Evolutionary conservation across 2,329 filamentous ascomycete genomes (phyloP).

Genomic region (Botryotinia calthae): DNA sequence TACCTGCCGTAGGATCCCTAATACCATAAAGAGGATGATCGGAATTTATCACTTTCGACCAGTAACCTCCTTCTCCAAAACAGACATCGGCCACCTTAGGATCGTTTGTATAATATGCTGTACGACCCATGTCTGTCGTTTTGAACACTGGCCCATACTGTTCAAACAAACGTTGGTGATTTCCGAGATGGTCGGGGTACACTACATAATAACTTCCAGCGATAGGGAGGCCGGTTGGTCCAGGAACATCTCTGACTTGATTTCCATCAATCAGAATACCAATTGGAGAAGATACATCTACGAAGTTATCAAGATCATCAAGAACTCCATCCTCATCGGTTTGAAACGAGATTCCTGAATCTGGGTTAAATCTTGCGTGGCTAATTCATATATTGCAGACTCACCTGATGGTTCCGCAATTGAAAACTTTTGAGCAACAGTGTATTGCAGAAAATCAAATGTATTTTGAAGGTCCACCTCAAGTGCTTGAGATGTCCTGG

Average conservation of each 20-base stretch:
- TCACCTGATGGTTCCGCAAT: conserved; percentile 25
- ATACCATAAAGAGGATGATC: conserved; percentile 29
- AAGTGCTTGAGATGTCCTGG: conserved; percentile 18
- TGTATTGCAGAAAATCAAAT: conserved; percentile 24
- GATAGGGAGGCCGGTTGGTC: conserved; percentile 40
- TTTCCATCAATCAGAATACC: conserved; percentile 28
- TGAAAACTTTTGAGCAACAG: conserved; percentile 22
- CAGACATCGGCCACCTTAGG: conserved; percentile 38
- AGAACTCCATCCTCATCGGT: conserved; percentile 24
- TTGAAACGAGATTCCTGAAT: conserved; percentile 26
- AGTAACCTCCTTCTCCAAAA: conserved; percentile 40
- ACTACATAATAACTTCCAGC: conserved; percentile 42
- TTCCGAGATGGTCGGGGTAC: conserved; percentile 44
- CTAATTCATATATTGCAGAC: not conserved
- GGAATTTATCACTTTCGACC: conserved; percentile 40
- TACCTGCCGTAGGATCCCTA: conserved; percentile 22
- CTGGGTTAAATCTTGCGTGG: not conserved
- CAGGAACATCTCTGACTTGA: conserved; percentile 27
- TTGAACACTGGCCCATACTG: conserved; percentile 42
- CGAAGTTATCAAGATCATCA: conserved; percentile 24
- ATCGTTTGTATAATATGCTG: conserved; percentile 40
- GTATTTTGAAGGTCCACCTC: conserved; percentile 23
- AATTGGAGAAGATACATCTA: conserved; percentile 22
- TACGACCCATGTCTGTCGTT: conserved; percentile 41
- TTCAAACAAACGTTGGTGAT: conserved; percentile 43